phyloP scores from a whole-genome alignment of 1,284 basidiomycete species.

The Cutaneotrichosporon cutaneum region DNA sequence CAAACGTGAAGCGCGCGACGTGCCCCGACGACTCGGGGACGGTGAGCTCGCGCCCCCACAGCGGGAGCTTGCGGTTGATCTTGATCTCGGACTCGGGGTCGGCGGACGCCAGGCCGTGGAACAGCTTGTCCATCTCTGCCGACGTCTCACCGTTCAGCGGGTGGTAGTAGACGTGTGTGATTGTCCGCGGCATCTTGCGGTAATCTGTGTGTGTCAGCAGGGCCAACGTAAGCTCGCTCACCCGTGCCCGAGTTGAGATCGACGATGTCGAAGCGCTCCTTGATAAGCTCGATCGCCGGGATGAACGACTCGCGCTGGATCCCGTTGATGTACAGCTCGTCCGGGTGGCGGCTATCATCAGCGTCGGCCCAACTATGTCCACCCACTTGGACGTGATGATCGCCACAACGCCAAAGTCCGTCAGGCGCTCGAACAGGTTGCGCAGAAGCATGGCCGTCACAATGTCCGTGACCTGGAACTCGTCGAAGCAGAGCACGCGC shows the following conservation, averaged over 20 bases:
- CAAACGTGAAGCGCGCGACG: conserved; percentile 84
- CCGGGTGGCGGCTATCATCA: conserved; percentile 80
- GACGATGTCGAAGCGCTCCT: conserved; percentile 77
- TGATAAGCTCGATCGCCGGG: conserved; percentile 91
- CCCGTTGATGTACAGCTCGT: conserved; percentile 97
- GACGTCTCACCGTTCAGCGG: conserved; percentile 68
- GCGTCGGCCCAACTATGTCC: not conserved
- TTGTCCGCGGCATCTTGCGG: conserved; percentile 80
- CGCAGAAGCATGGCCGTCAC: conserved; percentile 98
- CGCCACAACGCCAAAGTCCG: conserved; percentile 85
- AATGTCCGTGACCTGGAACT: conserved; percentile 99
- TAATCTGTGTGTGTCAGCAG: conserved; percentile 63
- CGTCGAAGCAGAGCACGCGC: conserved; percentile 90
- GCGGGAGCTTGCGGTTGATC: conserved; percentile 65
- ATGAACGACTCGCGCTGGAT: conserved; percentile 96
- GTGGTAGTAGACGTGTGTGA: conserved; percentile 88
- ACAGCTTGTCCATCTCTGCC: conserved; percentile 70
- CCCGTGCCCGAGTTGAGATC: conserved; percentile 94
- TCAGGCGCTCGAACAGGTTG: conserved; percentile 77
- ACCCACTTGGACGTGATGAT: conserved; percentile 95
- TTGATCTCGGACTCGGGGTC: conserved; percentile 60
- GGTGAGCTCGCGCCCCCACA: conserved; percentile 82
- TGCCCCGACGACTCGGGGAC: conserved; percentile 76
- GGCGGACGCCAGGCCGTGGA: conserved; percentile 62
- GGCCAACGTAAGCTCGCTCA: conserved; percentile 46